Evolutionary conservation across 176 grass and related monocot genomes (phyloP), one percentile per base, ranked within the genome.

Genomic region (Oryza meridionalis): DNA sequence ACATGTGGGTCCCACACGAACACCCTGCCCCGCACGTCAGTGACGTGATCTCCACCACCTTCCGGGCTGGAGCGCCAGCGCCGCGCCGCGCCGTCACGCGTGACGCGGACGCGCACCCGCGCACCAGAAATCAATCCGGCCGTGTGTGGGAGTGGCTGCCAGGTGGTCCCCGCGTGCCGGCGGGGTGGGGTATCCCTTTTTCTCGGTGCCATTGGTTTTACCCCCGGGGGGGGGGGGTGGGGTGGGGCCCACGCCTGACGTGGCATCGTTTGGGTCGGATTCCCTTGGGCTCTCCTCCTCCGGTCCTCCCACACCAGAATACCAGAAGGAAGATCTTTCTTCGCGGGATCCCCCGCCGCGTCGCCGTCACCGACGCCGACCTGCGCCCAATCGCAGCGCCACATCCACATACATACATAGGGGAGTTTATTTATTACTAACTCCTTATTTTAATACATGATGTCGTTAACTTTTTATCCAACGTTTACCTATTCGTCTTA

Each of bases 31-130:
- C 50, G 0, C 86, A 0, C 51, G 50, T 77, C 73, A 49, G 50
- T 0, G 24, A 47, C 19, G 0, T 29, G 27, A 29, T 8, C 14
- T 4, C 46, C 46, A 49, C 1, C 32, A 55, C 2, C 17, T 4
- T 35, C 22, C 7, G 17, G 11, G 45, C 45, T 3, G 45, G 45
- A 37, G 35, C 35, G 33, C 33, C 33, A 1, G 14, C 49, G 15
- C 50, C 50, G 50, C 49, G 15, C 50, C 50, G 50, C 50, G 50
- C 17, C 50, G 64, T 69, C 77, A 76, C 8, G 2, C 1, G 25
- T 87, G 85, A 88, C 79, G 50, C 73, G 33, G 33, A 5, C 33
- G 33, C 33, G 33, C 33, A 35, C 33, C 33, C 33, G 33, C 78
- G 77, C 17, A 2, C 62, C 62, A 7, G 26, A 53, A 53, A 53